phyloP scores from a whole-genome alignment of 1,284 basidiomycete species.

The Albatrellus sp. region DNA sequence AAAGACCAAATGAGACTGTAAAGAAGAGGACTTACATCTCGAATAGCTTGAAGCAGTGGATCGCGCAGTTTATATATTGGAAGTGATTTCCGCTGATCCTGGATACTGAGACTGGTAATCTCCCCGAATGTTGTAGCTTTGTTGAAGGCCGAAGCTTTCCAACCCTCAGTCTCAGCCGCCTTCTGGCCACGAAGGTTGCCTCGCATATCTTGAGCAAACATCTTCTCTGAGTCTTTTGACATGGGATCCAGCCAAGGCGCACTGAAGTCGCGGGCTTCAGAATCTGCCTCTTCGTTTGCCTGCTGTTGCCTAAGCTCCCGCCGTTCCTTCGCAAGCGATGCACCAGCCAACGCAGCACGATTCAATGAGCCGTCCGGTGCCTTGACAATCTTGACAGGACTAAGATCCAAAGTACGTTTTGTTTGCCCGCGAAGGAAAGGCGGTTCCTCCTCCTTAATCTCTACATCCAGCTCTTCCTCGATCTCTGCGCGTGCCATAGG shows the following conservation, averaged over 20 bases:
- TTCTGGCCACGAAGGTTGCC: slow-evolving; percentile 76
- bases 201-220: slow-evolving; percentile 91
- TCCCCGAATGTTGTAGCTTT: slow-evolving; percentile 96
- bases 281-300: slow-evolving; percentile 88
- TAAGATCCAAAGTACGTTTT: slow-evolving; percentile 88
- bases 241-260: slow-evolving; percentile 98
- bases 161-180: slow-evolving; percentile 74
- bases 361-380: slow-evolving; percentile 93
- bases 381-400: slow-evolving; percentile 95
- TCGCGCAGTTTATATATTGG: slow-evolving; percentile 97
- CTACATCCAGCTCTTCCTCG: slow-evolving; percentile 94
- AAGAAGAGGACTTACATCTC: slow-evolving; percentile 47
- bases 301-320: slow-evolving; percentile 92
- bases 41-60: slow-evolving; percentile 82
- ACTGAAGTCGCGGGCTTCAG: slow-evolving; percentile 85
- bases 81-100: slow-evolving; percentile 84
- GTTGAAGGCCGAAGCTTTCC: slow-evolving; percentile 91
- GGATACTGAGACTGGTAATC: slow-evolving; percentile 83
- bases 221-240: slow-evolving; percentile 76
- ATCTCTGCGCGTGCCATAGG: slow-evolving; percentile 74
- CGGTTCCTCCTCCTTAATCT: slow-evolving; percentile 94
- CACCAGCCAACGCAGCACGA: slow-evolving; percentile 88
- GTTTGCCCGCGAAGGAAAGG: slow-evolving; percentile 95
- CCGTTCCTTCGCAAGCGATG: slow-evolving; percentile 89
- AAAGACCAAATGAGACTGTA: not conserved